Evolutionary conservation across 2,329 filamentous ascomycete species (phyloP).

Genomic region (Aspergillus glaucus): DNA sequence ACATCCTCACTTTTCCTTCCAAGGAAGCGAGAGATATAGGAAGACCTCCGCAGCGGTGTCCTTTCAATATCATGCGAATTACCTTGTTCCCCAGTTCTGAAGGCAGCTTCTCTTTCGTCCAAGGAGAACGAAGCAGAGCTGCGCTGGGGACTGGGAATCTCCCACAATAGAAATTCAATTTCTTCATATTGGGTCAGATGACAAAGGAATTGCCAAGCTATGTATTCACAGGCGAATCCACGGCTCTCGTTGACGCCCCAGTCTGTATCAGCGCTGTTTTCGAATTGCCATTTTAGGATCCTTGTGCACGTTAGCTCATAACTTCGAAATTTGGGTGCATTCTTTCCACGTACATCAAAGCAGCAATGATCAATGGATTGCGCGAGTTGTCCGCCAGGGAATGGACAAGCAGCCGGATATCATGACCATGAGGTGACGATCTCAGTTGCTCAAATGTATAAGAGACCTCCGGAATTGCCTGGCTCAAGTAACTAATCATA

Average conservation of each 20-base stretch:
- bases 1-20: conserved; percentile 30
- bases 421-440: conserved; percentile 31
- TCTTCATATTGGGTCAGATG: conserved; percentile 51
- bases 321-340: not conserved
- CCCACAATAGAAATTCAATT: conserved; percentile 52
- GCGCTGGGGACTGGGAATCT: conserved; percentile 34
- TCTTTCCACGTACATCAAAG: conserved; percentile 45
- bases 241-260: conserved; percentile 51
- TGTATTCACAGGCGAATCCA: conserved; percentile 54
- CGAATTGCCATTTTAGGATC: conserved; percentile 53
- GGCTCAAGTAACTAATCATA: conserved; percentile 30
- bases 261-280: conserved; percentile 46
- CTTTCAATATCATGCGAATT: conserved; percentile 15
- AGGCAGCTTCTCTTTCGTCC: conserved; percentile 15
- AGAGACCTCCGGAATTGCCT: conserved; percentile 34
- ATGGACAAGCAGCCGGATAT: conserved; percentile 32
- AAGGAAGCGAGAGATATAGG: conserved; percentile 16
- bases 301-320: conserved; percentile 32
- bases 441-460: conserved; percentile 42
- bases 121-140: conserved; percentile 13
- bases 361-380: conserved; percentile 38
- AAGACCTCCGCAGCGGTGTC: conserved; percentile 22
- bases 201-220: conserved; percentile 57
- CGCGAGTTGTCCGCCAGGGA: conserved; percentile 37
- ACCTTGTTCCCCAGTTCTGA: conserved; percentile 4